These are phyloP conservation scores for Helotiales sp. DNA, from an alignment of 2,329 filamentous ascomycete species.

Conservation along the genomic window DNA sequence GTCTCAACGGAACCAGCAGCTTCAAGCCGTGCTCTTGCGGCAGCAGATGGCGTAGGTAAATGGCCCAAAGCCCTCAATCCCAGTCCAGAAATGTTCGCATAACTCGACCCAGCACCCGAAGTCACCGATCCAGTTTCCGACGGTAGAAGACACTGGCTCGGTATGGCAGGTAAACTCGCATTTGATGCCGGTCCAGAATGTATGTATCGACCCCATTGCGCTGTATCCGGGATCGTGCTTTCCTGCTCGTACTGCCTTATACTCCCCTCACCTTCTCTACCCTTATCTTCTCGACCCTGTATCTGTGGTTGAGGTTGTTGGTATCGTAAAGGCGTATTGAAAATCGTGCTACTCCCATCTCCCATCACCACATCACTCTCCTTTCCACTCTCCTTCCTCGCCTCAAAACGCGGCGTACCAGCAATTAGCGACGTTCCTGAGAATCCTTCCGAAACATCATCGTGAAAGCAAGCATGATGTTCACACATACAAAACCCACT, in stretches of 20 bases:
- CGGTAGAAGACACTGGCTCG: constrained; percentile 37
- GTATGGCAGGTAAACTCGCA: constrained; percentile 35
- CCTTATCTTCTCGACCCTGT: not conserved
- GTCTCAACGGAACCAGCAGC: not conserved
- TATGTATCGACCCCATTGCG: constrained; percentile 29
- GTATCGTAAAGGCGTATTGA: constrained; percentile 2
- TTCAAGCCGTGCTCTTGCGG: not conserved
- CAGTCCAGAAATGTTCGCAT: constrained; percentile 29
- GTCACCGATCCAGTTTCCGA: constrained; percentile 34
- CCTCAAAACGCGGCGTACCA: too few relatives aligned
- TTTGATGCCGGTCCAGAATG: constrained; percentile 23
- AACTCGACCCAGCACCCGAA: constrained; percentile 27
- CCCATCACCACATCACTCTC: constrained; percentile 10
- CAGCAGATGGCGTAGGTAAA: constrained; percentile 21
- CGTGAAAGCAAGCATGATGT: constrained; percentile 58
- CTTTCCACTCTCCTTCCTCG: not conserved
- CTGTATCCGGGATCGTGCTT: constrained; percentile 26
- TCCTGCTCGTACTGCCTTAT: not conserved
- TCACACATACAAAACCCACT: constrained; percentile 48
- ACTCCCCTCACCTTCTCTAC: constrained; percentile 2
- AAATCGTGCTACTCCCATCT: constrained; percentile 3
- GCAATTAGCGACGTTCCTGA: too few relatives aligned
- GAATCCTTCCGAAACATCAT: constrained; percentile 25
- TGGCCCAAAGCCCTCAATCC: constrained; percentile 31
- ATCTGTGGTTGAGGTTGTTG: not conserved